Base-by-base conservation (phyloP, 441 rosid genomes). In the Gossypium aridum region DNA sequence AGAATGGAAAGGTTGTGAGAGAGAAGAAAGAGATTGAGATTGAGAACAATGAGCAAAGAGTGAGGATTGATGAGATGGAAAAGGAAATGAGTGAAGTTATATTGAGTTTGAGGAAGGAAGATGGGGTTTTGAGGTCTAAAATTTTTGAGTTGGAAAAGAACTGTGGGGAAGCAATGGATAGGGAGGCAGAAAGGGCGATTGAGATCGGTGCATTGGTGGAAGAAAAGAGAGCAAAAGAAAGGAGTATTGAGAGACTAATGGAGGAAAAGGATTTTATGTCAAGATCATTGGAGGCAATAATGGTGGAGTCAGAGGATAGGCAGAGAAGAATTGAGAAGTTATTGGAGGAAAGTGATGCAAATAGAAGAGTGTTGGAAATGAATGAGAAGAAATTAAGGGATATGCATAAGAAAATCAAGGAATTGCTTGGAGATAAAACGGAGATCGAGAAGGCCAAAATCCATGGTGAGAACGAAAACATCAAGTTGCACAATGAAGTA, bases 381-480 rank as follows among this genome's bases (percentile, higher is more conserved):
- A 75, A 71, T 31, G 63, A 65, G 65, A 59, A 7, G 72, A 79
- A 83, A 74, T 19, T 85, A 23, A 75, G 65, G 64, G 82, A 71
- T 14, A 84, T 78, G 82, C 80, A 82, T 37, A 81, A 70, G 20
- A 67, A 80, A 65, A 74, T 81, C 64, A 71, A 72, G 67, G 37
- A 60, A 60, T 71, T 85, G 79, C 66, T 81, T n/a, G 57, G 67
- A 56, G 85, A 87, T 75, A 92, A 84, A 61, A 56, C 22, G 22
- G 89, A 89, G 83, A 77, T 88, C 5, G 88, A 88, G 79, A 89
- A 67, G 74, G 75, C 56, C 12, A 82, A 79, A 74, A 70, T 20
- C 70, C 19, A 68, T 22, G 75, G 55, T 63, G 90, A 92, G 78
- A 75, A 28, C 19, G 87, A 88, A 72, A 82, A 83, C 77, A 73